Conservation (phyloP, 2,329 filamentous ascomycete genomes). For the Sarocladium oryzae region DNA sequence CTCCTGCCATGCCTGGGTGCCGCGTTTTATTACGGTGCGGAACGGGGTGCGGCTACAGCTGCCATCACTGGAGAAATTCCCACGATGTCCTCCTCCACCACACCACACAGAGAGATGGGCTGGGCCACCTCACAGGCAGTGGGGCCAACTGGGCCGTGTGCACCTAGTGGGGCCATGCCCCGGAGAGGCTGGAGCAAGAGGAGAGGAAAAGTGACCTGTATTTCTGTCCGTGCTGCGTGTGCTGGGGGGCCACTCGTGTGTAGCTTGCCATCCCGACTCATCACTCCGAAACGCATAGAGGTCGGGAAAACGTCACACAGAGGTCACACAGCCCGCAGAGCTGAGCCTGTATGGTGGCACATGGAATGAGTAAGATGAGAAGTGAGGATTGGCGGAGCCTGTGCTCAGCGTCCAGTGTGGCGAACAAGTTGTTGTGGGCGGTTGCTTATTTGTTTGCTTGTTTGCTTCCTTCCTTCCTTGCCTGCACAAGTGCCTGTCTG, state of each 20-base stretch:
- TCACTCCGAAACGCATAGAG: background rate
- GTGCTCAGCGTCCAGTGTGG: too few relatives aligned
- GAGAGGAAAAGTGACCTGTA: conserved; percentile 3
- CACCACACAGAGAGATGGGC: too few relatives aligned
- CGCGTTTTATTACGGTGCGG: background rate
- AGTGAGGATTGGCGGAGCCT: too few relatives aligned
- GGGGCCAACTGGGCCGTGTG: background rate
- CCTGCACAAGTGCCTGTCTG: too few relatives aligned
- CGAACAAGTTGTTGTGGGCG: too few relatives aligned
- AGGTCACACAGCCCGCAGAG: background rate
- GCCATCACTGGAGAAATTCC: background rate
- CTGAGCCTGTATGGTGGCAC: background rate
- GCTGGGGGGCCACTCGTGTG: background rate
- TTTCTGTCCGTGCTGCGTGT: background rate
- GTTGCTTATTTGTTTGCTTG: background rate
- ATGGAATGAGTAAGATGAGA: background rate
- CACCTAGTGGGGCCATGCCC: background rate
- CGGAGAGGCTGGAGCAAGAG: background rate
- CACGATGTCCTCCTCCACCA: background rate
- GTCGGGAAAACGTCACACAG: background rate
- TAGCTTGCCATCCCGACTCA: background rate
- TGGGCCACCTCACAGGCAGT: background rate
- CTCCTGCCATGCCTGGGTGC: background rate
- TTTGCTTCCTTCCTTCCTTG: background rate
- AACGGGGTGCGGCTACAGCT: background rate